Evolutionary conservation across 2,329 filamentous ascomycete species (phyloP).

Genomic region (Penicillium aurantiogriseum): DNA sequence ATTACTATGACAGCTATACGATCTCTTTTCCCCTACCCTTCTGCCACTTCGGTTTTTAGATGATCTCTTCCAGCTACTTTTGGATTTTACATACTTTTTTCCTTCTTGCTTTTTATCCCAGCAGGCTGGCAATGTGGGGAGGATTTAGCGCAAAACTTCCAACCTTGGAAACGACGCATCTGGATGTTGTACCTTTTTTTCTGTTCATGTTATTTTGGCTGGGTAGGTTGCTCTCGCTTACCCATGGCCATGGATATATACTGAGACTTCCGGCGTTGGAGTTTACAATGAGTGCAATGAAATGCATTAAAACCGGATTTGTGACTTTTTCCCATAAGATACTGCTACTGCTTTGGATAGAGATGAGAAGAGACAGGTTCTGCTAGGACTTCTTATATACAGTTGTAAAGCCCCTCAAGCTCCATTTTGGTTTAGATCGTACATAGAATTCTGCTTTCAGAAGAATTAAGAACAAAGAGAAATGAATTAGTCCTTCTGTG

Average conservation of each 20-base stretch:
- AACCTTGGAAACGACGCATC: conserved; percentile 2
- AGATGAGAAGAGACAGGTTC: not conserved
- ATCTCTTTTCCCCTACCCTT: not conserved
- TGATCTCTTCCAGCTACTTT: not conserved
- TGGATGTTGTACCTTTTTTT: conserved; percentile 4
- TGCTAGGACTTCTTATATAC: conserved; percentile 1
- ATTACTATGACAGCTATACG: not conserved
- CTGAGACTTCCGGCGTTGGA: conserved; percentile 1
- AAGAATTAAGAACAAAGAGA: not conserved
- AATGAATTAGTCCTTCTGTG: not conserved
- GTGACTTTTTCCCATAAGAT: not conserved
- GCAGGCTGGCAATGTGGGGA: conserved; percentile 20
- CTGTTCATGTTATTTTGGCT: conserved; percentile 5
- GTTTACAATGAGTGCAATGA: not conserved
- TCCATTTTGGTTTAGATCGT: not conserved
- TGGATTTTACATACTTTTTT: conserved; percentile 10
- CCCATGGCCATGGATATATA: conserved; percentile 5
- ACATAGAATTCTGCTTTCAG: not conserved
- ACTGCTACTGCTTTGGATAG: not conserved
- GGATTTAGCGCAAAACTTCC: not conserved
- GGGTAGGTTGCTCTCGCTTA: not conserved
- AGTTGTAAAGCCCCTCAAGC: not conserved
- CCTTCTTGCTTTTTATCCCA: conserved; percentile 12
- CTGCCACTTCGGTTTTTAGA: not conserved
- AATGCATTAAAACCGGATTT: not conserved